Base-by-base conservation (phyloP, 2,329 filamentous ascomycete genomes). In the Pestalotiopsis fici region DNA sequence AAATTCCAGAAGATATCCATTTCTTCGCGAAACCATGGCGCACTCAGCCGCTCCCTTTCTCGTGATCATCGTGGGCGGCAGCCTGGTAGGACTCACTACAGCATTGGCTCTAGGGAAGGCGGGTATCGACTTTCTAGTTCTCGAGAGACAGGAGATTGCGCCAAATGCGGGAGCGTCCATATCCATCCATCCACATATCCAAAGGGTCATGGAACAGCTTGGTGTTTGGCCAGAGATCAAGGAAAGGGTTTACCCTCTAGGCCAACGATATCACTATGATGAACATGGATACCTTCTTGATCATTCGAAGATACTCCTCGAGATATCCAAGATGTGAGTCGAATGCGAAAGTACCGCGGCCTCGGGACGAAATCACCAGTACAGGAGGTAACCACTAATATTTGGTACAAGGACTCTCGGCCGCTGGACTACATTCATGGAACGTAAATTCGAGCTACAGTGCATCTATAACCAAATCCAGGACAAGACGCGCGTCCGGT, bases 391-490 rank as follows among this genome's bases (percentile, higher is more conserved):
- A 59, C 2, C 57, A 28, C 5, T 15, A 13, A 21, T 31, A 11
- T 11, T 9, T 4, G 35, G 15, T 2, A n/a, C 25, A 31, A 61
- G 35, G 28, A 35, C 23, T 3, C 28, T 43, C 18, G 28, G n/a
- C 31, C 59, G 35, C 28, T 43, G 21, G 21, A 61, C 28, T 5
- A 37, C 35, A 37, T 61, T 61, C n/a, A 61, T 61, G 59, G 27
- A 61, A 43, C 59, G 28, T 12, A 18, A 43, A 23, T 61, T 43
- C 59, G 37, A 12, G 59, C 31, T 61, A 1, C 12, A 57, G 23
- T 57, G 55, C 25, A 27, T 57, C 55, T 54, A 64, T 15, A 54
- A 64, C n/a, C 35, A 64, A 5, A 27, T 64, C 37, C n/a, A 64
- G 35, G 43, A 64, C 61, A 64, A 64, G 37, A 25, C 35, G 11